Evolutionary conservation across 2,329 filamentous ascomycete genomes (phyloP), one percentile per base, ranked within the genome.

Genomic region (Colletotrichum viniferum): DNA sequence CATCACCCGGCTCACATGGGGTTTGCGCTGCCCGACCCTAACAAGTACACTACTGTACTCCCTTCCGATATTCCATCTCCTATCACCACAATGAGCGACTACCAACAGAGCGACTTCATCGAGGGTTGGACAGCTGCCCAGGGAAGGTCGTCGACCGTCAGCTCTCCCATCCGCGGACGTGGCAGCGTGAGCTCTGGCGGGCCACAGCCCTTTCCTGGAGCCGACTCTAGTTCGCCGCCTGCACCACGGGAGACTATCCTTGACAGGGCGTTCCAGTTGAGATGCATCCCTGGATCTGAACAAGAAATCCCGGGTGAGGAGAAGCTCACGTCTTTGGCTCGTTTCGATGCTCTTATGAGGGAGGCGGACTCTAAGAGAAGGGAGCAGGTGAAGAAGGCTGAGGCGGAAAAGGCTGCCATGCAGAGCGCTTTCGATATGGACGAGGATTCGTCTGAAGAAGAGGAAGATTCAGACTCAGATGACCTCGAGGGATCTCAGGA

Each of bases 301-400:
- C 83, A 84, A 9, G 85, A 89, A 65, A 78, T 87, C 3, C 87
- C 88, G 1, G 91, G 91, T 5, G 90, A 92, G 76, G 91, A 92
- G 78, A 92, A 92, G 74, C 84, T 93, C 18, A 93, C 89, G 77
- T 93, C 92, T 1, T 85, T 93, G 36, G 92, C 91, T 12, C 87
- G 91, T 26, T 94, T 93, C 69, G 92, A 93, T 69, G 92, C 91
- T 4, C 81, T 94, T 58, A 93, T 94, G 92, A 86, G 87, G 26
- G 90, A 93, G 78, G 85, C 86, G 24, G 92, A 93, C 52, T 86
- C 88, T 72, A 88, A 87, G 67, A 84, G 86, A 71, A 84, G 84
- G 78, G 84, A 85, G 64, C 84, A 84, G 32, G 84, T 86, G 56
- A 83, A 84, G 10, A 79, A 81, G 26, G 80, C 80, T 32, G 67